Base-by-base conservation (phyloP, 805 yeast species). In the Nakazawaea holstii region DNA sequence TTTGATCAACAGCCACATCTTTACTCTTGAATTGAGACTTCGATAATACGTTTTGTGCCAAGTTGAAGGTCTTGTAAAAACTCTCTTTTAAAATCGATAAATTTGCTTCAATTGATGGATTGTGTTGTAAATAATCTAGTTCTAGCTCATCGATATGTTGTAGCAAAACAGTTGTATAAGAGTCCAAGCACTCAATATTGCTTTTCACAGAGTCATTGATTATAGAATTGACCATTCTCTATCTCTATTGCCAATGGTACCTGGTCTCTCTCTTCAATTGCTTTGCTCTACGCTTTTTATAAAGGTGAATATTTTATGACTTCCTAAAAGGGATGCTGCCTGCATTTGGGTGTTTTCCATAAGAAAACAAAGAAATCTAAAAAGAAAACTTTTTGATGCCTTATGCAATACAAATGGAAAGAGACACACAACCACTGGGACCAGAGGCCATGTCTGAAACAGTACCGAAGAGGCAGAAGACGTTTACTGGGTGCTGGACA, bases 401-500 rank as follows among this genome's bases (percentile, higher is more conserved):
- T 20, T 20, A 20, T 20, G 24, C 24, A 20, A 20, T 20, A 20
- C 5, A 20, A 20, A 20, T 20, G 24, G 24, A 20, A 20, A 20
- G 24, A 20, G 24, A 20, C 24, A 20, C 24, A 20, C 24, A 20
- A 20, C 29, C 36, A 13, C 32, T 14, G 14, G 41, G 24, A 30
- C 33, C n/a, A 36, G 39, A 36, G 15, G 28, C 24, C 24, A 20
- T 20, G 24, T 20, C 24, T 20, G 17, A 8, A 3, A 15, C 15
- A 6, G 17, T 9, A n/a, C 54, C 61, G 33, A 70, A 65, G 51
- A 66, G 82, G 49, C 76, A 78, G 8, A 90, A 89, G 59, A 82
- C 94, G 0, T 89, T 87, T 59, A 81, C 87, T 0, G 97, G 96
- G 1, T 90, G 97, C 60, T 87, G 87, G 70, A 87, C 96, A 0